Percentiles rank a stretch among this genome's conserved stretches.
Conservation (phyloP, 352 stramenopile genomes). For the Blastocystis sp. region DNA sequence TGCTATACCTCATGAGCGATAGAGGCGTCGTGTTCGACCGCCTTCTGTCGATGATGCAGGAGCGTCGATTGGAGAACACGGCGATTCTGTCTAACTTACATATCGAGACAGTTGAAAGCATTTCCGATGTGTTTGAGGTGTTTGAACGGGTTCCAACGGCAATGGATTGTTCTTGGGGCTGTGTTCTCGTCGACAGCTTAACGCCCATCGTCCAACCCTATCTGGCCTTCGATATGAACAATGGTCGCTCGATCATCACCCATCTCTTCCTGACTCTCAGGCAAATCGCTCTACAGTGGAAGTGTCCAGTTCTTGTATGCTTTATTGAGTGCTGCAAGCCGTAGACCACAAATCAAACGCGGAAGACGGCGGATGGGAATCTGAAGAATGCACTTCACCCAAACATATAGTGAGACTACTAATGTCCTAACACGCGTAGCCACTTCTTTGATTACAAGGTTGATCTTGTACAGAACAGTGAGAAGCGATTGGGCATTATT, state of each 20-base stretch:
- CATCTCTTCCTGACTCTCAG: constrained; percentile 11
- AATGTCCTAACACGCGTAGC: background rate
- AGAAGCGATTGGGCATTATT: background rate
- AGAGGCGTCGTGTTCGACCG: constrained; percentile 33
- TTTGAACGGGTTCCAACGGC: background rate
- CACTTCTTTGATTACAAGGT: constrained; percentile 33
- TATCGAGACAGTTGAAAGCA: background rate
- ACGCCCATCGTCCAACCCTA: constrained; percentile 23
- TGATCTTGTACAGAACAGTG: constrained; percentile 1
- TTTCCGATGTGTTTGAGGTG: constrained; percentile 21
- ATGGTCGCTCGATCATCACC: constrained; percentile 2
- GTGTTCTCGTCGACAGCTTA: constrained; percentile 47
- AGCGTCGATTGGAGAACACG: background rate
- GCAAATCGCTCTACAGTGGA: background rate
- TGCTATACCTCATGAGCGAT: constrained; percentile 3
- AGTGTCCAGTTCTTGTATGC: constrained; percentile 12
- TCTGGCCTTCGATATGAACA: background rate
- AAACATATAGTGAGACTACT: constrained; percentile 10
- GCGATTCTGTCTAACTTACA: background rate
- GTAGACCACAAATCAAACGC: constrained; percentile 20
- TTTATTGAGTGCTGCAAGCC: background rate
- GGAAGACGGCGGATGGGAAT: background rate
- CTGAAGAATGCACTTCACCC: constrained; percentile 22
- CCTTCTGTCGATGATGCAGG: constrained; percentile 9
- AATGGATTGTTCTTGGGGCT: background rate